A percentile compares a stretch with the other conserved stretches of the same genome.
These are phyloP conservation scores for Biscutella auriculata DNA, from an alignment of 441 rosid species.

Conservation along the genomic window DNA sequence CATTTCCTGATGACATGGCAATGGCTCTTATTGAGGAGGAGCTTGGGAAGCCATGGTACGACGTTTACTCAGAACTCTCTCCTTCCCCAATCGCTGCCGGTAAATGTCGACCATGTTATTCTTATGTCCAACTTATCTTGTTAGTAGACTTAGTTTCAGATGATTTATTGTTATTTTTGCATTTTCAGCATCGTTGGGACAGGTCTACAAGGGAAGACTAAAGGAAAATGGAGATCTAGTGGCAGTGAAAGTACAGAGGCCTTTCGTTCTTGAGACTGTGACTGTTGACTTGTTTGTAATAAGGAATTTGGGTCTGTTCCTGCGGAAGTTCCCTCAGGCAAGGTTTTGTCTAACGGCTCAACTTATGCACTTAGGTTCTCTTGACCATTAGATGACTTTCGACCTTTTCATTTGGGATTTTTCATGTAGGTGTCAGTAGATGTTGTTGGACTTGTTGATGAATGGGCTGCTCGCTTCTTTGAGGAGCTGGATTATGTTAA, in stretches of 20 bases:
- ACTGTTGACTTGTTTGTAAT: slow-evolving; percentile 78
- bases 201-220: slow-evolving; percentile 80
- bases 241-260: slow-evolving; percentile 96
- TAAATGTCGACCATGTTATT: slow-evolving; percentile 17
- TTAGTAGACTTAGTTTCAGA: neutral
- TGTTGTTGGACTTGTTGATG: slow-evolving; percentile 96
- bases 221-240: slow-evolving; percentile 89
- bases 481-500: slow-evolving; percentile 95
- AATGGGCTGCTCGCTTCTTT: slow-evolving; percentile 97
- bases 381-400: slow-evolving; percentile 2
- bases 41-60: slow-evolving; percentile 83
- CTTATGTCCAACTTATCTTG: neutral
- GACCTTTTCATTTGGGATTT: neutral
- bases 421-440: slow-evolving; percentile 57
- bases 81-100: slow-evolving; percentile 97
- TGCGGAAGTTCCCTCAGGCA: slow-evolving; percentile 92
- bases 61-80: slow-evolving; percentile 84
- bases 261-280: slow-evolving; percentile 96
- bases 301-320: slow-evolving; percentile 72
- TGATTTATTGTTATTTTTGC: slow-evolving; percentile 16
- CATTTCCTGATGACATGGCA: slow-evolving; percentile 94
- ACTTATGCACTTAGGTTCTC: slow-evolving; percentile 2
- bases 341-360: slow-evolving; percentile 12
- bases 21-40: slow-evolving; percentile 93
- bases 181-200: slow-evolving; percentile 91